Conservation (phyloP, 2,329 filamentous ascomycete species). For the Claviceps fusiformis region DNA sequence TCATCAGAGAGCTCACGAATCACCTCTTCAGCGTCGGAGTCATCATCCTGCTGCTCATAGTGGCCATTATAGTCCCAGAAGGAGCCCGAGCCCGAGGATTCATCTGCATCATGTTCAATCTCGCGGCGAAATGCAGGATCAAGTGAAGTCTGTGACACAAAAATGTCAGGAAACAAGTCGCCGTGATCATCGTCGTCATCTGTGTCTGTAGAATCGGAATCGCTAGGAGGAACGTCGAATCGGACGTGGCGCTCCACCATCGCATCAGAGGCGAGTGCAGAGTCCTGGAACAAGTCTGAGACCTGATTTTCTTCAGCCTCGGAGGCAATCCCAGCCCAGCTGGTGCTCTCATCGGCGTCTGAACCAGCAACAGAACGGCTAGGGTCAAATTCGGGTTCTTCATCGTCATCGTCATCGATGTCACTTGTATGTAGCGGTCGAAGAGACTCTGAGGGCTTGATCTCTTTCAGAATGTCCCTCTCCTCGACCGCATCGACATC, state of each 20-base stretch:
- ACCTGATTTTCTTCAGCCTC: constrained; percentile 30
- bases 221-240: constrained; percentile 55
- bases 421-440: constrained; percentile 26
- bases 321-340: constrained; percentile 43
- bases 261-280: constrained; percentile 28
- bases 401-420: constrained; percentile 7
- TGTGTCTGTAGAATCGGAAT: constrained; percentile 51
- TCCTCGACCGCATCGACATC: constrained; percentile 69
- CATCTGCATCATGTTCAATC: constrained; percentile 55
- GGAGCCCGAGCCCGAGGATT: constrained; percentile 42
- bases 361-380: constrained; percentile 22
- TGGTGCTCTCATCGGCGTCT: constrained; percentile 30
- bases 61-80: constrained; percentile 51
- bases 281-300: constrained; percentile 28
- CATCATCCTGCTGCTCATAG: constrained; percentile 20
- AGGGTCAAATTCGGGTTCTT: constrained; percentile 24
- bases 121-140: constrained; percentile 60
- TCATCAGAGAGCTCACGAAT: constrained; percentile 25
- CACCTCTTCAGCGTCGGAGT: constrained; percentile 30
- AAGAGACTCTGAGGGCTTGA: constrained; percentile 31
- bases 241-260: constrained; percentile 52
- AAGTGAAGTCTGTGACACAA: constrained; percentile 59
- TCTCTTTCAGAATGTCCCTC: constrained; percentile 49
- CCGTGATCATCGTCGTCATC: constrained; percentile 48
- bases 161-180: constrained; percentile 64